A percentile compares a stretch with the other conserved stretches of the same genome.
phyloP scores from a whole-genome alignment of 768 basidiomycete genomes.

The Auriscalpium vulgare region DNA sequence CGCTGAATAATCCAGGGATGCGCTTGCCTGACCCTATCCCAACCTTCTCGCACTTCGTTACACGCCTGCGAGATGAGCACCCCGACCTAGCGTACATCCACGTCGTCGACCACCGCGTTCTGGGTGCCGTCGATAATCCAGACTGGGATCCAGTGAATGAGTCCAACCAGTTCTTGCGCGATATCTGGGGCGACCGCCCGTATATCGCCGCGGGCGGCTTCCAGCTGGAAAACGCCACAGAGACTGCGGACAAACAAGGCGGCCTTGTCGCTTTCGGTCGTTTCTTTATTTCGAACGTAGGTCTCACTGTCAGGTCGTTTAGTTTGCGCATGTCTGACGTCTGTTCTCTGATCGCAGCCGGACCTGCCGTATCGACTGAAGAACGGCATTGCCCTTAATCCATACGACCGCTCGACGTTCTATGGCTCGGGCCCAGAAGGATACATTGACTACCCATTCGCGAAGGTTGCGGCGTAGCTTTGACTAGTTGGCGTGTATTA shows the following conservation, averaged over 20 bases:
- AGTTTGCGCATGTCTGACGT: background rate
- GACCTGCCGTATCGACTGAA: too few relatives aligned
- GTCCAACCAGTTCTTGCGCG: constrained; percentile 17
- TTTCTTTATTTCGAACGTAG: constrained; percentile 6
- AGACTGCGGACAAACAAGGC: constrained; percentile 6
- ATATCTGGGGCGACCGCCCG: constrained; percentile 16
- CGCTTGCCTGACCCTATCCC: constrained; percentile 20
- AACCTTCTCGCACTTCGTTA: constrained; percentile 20
- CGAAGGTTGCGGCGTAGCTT: too few relatives aligned
- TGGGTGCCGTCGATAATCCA: background rate
- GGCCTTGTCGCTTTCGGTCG: constrained; percentile 8
- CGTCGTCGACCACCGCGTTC: constrained; percentile 20
- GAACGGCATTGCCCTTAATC: too few relatives aligned
- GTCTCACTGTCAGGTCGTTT: background rate
- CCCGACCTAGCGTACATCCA: constrained; percentile 20
- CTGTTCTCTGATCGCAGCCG: background rate
- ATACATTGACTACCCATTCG: too few relatives aligned
- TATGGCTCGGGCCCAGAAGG: too few relatives aligned
- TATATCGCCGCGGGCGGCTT: constrained; percentile 19
- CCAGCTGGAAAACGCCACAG: constrained; percentile 15
- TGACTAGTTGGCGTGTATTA: too few relatives aligned
- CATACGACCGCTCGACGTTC: too few relatives aligned
- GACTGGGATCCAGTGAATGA: background rate
- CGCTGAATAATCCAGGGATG: constrained; percentile 5
- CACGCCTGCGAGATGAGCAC: constrained; percentile 14